Conservation (phyloP, 1,284 basidiomycete genomes). For the Crepidotus sp. region DNA sequence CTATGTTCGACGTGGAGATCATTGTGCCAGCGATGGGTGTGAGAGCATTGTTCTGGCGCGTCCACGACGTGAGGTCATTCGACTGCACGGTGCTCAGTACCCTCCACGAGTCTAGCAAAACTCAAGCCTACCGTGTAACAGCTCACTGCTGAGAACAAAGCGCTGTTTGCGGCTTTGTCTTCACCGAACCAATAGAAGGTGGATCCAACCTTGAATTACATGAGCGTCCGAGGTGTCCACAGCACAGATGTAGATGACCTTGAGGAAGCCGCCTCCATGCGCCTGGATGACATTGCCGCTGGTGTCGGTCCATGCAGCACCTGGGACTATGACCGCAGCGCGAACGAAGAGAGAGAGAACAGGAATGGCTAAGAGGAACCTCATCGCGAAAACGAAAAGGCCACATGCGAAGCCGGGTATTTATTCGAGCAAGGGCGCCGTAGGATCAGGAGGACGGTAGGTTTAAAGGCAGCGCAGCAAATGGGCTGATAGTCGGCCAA, state of each 20-base stretch:
- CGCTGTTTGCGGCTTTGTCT: constrained; percentile 52
- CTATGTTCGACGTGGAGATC: constrained; percentile 52
- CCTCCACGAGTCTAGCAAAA: neutral
- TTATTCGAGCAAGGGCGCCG: neutral
- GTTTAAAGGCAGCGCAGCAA: neutral
- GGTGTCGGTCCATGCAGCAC: constrained; percentile 57
- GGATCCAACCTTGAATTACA: constrained; percentile 35
- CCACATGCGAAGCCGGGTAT: neutral
- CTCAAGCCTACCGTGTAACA: constrained; percentile 39
- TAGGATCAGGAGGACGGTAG: constrained; percentile 7
- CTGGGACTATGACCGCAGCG: constrained; percentile 47
- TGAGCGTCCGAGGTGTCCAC: neutral
- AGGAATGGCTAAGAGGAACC: constrained; percentile 14
- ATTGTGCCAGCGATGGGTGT: constrained; percentile 44
- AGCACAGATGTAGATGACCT: constrained; percentile 28
- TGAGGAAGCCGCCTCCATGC: constrained; percentile 53
- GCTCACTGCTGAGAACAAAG: constrained; percentile 49
- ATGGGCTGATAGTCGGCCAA: constrained; percentile 8
- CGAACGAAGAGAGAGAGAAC: constrained; percentile 15
- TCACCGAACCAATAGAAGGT: constrained; percentile 62
- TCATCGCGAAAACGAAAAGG: constrained; percentile 8
- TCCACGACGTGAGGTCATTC: constrained; percentile 47
- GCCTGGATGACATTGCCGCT: constrained; percentile 56
- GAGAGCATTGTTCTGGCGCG: constrained; percentile 50
- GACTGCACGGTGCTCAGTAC: neutral